A percentile compares a stretch with the other conserved stretches of the same genome.
Evolutionary conservation across 202 grass and related monocot genomes (phyloP).

Genomic region (Zoysia matrella): DNA sequence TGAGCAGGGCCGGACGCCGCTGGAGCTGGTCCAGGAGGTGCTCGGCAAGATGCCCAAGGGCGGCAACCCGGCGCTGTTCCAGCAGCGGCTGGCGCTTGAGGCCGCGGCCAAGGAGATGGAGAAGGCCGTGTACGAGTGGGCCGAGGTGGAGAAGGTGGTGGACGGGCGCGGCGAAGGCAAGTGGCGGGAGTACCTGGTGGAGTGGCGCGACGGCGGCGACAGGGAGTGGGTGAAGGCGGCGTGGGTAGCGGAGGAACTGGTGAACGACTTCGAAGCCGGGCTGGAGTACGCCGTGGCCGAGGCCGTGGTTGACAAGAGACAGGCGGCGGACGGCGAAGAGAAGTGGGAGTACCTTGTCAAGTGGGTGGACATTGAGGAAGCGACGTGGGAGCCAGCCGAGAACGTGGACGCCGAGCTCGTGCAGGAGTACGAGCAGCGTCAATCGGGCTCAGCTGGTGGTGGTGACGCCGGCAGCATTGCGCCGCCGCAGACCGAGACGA

Average conservation of each 20-base stretch:
- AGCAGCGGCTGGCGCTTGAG: conserved; percentile 73
- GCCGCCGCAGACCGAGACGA: conserved; percentile 8
- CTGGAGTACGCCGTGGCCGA: conserved; percentile 94
- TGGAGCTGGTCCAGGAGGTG: conserved; percentile 75
- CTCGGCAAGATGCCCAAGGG: conserved; percentile 60
- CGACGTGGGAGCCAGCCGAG: conserved; percentile 92
- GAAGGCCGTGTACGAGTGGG: conserved; percentile 93
- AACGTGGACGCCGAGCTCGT: conserved; percentile 83
- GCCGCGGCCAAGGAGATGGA: conserved; percentile 77
- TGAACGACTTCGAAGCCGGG: conserved; percentile 75
- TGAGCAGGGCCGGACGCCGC: conserved; percentile 65
- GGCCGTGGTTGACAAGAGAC: conserved; percentile 55
- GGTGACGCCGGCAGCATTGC: neutral
- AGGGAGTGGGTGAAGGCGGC: conserved; percentile 88
- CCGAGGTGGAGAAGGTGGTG: conserved; percentile 80
- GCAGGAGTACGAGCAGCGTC: conserved; percentile 69
- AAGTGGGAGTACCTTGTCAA: conserved; percentile 91
- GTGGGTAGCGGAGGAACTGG: conserved; percentile 84
- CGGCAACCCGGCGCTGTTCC: conserved; percentile 67
- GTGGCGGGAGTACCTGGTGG: conserved; percentile 82
- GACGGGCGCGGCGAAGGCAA: conserved; percentile 79
- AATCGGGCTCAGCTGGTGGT: neutral
- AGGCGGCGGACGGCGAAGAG: conserved; percentile 52
- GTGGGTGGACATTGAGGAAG: conserved; percentile 81
- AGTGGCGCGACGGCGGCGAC: conserved; percentile 86